phyloP scores from a whole-genome alignment of 140 eudicot genomes.

The Oenanthe javanica region DNA sequence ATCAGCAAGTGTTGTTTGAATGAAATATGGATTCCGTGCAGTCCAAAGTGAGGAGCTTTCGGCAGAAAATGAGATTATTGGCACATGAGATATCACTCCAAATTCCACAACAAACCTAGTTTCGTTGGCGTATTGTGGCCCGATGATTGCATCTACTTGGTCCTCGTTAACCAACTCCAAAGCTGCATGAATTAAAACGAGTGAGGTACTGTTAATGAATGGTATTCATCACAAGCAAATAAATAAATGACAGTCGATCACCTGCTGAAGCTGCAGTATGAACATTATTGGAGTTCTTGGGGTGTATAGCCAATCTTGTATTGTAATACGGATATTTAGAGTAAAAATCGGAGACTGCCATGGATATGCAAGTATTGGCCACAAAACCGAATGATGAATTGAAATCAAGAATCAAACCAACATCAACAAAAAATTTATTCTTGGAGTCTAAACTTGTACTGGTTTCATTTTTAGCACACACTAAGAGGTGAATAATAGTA shows the following conservation, averaged over 20 bases:
- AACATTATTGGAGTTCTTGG: conserved; percentile 9
- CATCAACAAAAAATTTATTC: background rate
- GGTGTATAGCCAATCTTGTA: conserved; percentile 27
- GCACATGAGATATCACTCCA: background rate
- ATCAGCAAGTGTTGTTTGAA: background rate
- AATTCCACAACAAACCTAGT: background rate
- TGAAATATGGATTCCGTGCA: background rate
- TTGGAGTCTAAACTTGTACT: background rate
- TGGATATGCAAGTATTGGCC: conserved; percentile 21
- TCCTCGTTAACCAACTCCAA: background rate
- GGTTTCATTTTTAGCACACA: background rate
- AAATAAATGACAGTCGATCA: background rate
- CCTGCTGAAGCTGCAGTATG: conserved; percentile 34
- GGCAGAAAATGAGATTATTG: background rate
- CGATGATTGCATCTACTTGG: background rate
- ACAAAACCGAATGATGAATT: conserved; percentile 14
- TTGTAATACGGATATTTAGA: conserved; percentile 14
- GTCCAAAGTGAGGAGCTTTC: background rate
- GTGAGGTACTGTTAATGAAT: background rate
- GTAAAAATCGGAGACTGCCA: conserved; percentile 33
- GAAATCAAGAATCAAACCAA: conserved; percentile 31
- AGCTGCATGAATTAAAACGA: background rate
- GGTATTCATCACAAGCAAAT: background rate
- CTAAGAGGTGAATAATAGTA: background rate
- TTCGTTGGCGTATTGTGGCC: background rate